Evolutionary conservation across 1,284 basidiomycete genomes (phyloP), one percentile per base, ranked within the genome.

Genomic region (Ganoderma boninense): DNA sequence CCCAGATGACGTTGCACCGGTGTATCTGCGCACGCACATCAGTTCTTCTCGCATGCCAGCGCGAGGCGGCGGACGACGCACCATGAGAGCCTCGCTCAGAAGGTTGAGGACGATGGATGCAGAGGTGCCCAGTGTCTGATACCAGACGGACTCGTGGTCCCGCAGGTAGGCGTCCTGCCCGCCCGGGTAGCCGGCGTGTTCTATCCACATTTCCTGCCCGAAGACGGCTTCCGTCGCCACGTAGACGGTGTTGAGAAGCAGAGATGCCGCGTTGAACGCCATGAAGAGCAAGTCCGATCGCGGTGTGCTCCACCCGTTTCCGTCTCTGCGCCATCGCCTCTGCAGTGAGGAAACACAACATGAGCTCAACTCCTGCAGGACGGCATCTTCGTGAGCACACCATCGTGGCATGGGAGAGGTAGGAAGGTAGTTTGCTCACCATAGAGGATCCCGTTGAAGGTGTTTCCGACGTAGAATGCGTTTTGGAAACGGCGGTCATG

Each of bases 401-500:
- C n/a, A n/a, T n/a, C 11, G 49, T 23, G 4, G 32, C 11, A 23
- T 23, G 4, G 23, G 23, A 23, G 20, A 26, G 2, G 8, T 38
- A 7, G 10, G 20, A 54, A 54, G 20, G 3, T 4, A 38, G 38
- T 10, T 8, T 10, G 56, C 74, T 44, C 65, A 78, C 77, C 77
- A 60, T 79, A 79, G 10, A 79, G 44, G 4, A 79, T 78, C 29
- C 72, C 72, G 56, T 71, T 74, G 59, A 77, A 69, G 66, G 74
- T 73, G 67, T 70, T 76, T 14, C 77, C 77, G 64, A 78, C 67
- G 66, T 79, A 79, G 60, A 72, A 76, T 14, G 73, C 71, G 64
- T 79, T 70, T 67, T 77, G 72, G 66, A 75, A 56, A 77, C 46
- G 14, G 8, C 26, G 6, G 64, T 26, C 68, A 69, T 69, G 32